Evolutionary conservation across 2,329 filamentous ascomycete genomes (phyloP).

Genomic region (Sclerotiophoma versabilis): DNA sequence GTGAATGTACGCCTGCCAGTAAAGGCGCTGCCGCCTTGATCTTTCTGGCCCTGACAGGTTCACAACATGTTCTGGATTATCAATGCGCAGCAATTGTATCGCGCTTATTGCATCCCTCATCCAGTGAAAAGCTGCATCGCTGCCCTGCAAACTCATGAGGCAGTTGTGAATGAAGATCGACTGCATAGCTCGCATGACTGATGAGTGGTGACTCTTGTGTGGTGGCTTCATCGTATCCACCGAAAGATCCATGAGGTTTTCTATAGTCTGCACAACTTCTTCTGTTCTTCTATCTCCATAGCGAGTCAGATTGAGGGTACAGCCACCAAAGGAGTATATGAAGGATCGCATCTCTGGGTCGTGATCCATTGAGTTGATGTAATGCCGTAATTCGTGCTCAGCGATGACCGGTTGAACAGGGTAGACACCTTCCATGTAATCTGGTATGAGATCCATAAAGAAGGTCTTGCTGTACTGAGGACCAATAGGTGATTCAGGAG

Average conservation of each 20-base stretch:
- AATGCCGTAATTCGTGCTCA: conserved; percentile 49
- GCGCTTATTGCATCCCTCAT: conserved; percentile 59
- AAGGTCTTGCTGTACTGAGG: conserved; percentile 38
- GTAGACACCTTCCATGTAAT: conserved; percentile 56
- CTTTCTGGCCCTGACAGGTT: conserved; percentile 47
- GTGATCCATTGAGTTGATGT: conserved; percentile 48
- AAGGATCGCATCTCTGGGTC: conserved; percentile 52
- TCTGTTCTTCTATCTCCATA: conserved; percentile 42
- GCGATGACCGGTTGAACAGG: conserved; percentile 57
- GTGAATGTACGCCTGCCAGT: conserved; percentile 65
- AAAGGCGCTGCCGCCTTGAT: conserved; percentile 57
- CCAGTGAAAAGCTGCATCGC: conserved; percentile 59
- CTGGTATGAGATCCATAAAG: conserved; percentile 54
- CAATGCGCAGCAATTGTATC: conserved; percentile 49
- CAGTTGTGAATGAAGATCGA: conserved; percentile 62
- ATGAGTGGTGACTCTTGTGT: conserved; percentile 50
- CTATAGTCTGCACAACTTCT: conserved; percentile 42
- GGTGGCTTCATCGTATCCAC: conserved; percentile 49
- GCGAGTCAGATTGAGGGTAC: conserved; percentile 55
- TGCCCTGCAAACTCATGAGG: conserved; percentile 57
- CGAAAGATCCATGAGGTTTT: conserved; percentile 45
- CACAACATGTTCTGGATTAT: conserved; percentile 48
- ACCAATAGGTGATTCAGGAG: conserved; percentile 25
- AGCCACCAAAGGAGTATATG: conserved; percentile 55
- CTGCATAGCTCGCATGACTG: conserved; percentile 58